Evolutionary conservation across 2,329 filamentous ascomycete genomes (phyloP).

Genomic region (Colletotrichum limetticola): DNA sequence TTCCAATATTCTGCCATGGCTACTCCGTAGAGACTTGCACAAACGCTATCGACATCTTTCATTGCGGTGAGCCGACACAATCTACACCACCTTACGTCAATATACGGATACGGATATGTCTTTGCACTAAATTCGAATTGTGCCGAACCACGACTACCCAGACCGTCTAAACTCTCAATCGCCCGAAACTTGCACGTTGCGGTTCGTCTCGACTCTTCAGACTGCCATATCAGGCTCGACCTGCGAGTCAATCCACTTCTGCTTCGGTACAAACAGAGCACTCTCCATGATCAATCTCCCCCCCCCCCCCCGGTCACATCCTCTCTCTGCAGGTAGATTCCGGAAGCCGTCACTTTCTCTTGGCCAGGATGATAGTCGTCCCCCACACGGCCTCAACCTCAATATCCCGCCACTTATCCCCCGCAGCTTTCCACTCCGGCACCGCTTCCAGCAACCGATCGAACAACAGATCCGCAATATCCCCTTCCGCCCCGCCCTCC

Average conservation of each 20-base stretch:
- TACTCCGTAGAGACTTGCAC: background rate
- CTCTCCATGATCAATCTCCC: background rate
- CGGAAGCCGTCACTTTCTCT: conserved; percentile 46
- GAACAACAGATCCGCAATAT: conserved; percentile 72
- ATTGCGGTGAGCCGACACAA: background rate
- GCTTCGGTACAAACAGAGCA: background rate
- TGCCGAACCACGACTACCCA: background rate
- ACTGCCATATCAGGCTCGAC: background rate
- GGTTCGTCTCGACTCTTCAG: conserved; percentile 19
- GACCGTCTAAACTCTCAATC: background rate
- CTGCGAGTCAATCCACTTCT: conserved; percentile 17
- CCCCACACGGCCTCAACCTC: conserved; percentile 71
- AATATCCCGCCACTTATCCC: conserved; percentile 61
- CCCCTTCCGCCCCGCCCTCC: conserved; percentile 64
- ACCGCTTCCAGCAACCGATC: conserved; percentile 66
- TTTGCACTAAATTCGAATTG: background rate
- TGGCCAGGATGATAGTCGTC: conserved; percentile 67
- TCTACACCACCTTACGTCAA: background rate
- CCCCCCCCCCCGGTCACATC: too few relatives aligned
- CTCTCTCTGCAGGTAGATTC: background rate
- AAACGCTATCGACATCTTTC: background rate
- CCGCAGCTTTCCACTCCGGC: conserved; percentile 60
- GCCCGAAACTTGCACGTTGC: conserved; percentile 1
- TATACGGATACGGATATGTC: background rate
- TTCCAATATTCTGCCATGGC: conserved; percentile 5